Base-by-base conservation (phyloP, 2,329 filamentous ascomycete species). In the Macroventuria anomochaeta region DNA sequence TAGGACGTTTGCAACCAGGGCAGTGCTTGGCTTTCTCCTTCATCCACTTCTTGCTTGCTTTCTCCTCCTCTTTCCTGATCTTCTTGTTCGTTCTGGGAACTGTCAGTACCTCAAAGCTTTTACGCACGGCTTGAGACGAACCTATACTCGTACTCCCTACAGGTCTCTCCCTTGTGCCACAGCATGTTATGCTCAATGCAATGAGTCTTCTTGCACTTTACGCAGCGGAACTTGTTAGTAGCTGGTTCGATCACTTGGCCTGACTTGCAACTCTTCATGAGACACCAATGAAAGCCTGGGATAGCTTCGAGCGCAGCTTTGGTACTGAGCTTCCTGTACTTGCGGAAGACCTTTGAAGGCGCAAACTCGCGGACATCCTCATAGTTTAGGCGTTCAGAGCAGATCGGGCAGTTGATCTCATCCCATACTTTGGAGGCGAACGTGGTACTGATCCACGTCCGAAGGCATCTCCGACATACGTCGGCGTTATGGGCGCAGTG, bases 281-380 rank as follows among this genome's bases (percentile, higher is more conserved):
- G 76, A 59, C 84, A 87, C 79, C 81, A 84, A 12, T 78, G 67
- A 58, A 84, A 86, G 26, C 78, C 77, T 0, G 75, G 70, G 1
- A 78, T 69, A 17, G 71, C 64, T 15, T 76, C 74, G 46, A 84
- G 70, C 10, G 76, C 76, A 10, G 76, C 75, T 15, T 78, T 74
- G 3, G 79, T 70, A 5, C 76, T 68, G 28, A 83, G 68, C 1
- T 64, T 70, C 43, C 82, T 77, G 55, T 83, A 72, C 8, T 61
- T 67, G 17, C 7, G 65, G 50, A 82, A 82, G 0, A 77, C 76
- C 5, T 76, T 71, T 0, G 65, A 42, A 13, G 79, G 75, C 1
- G 82, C 81, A 46, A 77, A 79, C 0, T 70, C 69, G 53, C 77
- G 73, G 2, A 86, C 74, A 15, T 81, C 79, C 13, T 70, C 65